Conservation (phyloP, 23 red algal species). For the Pyropia haitanensis region DNA sequence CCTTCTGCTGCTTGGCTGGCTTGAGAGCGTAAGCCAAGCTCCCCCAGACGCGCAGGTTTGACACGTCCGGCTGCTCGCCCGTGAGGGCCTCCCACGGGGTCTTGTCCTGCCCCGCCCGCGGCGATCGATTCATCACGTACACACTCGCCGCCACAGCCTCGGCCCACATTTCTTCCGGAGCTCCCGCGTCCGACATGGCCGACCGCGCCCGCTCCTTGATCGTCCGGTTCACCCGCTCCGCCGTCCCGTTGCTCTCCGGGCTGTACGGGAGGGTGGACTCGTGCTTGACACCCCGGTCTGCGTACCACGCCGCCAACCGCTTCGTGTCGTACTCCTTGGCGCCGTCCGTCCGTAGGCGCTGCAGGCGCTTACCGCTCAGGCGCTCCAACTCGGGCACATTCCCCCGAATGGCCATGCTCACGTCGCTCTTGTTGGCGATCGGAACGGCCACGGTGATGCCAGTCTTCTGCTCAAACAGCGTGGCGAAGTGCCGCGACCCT, state of each 20-base stretch:
- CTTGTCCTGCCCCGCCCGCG: neutral
- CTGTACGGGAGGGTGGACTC: constrained; percentile 14
- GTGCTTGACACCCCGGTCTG: constrained; percentile 12
- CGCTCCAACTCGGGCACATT: too few species aligned
- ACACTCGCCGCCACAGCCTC: constrained; percentile 19
- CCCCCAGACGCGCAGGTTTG: constrained; percentile 2
- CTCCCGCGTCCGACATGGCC: neutral
- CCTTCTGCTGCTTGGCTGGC: constrained; percentile 1
- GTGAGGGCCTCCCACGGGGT: constrained; percentile 15
- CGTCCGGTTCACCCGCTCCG: constrained; percentile 24
- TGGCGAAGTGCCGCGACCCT: too few species aligned
- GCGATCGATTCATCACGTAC: constrained; percentile 9
- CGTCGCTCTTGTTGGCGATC: too few species aligned
- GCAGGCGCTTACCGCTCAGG: neutral
- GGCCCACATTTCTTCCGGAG: constrained; percentile 2
- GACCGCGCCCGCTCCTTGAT: constrained; percentile 24
- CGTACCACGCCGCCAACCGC: constrained; percentile 2
- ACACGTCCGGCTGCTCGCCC: constrained; percentile 6
- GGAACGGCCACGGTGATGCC: too few species aligned
- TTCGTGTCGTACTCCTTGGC: neutral
- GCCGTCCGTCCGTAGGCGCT: constrained; percentile 2
- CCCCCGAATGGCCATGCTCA: too few species aligned
- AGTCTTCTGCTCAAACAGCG: too few species aligned
- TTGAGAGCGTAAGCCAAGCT: neutral
- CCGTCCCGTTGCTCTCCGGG: constrained; percentile 24